Percentiles rank a stretch among this genome's conserved stretches.
phyloP scores from a whole-genome alignment of 352 stramenopile genomes.

The Blastocystis sp. region DNA sequence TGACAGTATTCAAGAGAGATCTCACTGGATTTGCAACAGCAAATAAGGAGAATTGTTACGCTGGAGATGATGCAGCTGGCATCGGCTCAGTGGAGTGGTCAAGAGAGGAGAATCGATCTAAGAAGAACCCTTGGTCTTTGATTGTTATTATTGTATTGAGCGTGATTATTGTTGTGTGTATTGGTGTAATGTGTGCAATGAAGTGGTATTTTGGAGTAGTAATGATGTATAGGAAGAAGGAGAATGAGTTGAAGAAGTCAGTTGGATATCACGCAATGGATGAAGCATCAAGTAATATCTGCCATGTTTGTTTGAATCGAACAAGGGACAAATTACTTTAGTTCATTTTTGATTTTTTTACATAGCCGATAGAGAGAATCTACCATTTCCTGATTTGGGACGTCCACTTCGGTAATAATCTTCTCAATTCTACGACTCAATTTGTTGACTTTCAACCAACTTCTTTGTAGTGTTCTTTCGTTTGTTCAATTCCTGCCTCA shows the following conservation, averaged over 20 bases:
- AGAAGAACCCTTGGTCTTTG: neutral
- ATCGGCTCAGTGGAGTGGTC: slow-evolving; percentile 27
- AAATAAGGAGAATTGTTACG: slow-evolving; percentile 15
- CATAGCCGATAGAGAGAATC: neutral
- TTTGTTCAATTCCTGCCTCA: neutral
- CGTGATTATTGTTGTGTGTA: slow-evolving; percentile 13
- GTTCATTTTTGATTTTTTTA: neutral
- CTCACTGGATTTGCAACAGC: slow-evolving; percentile 7
- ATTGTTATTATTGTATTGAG: slow-evolving; percentile 3
- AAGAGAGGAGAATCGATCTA: neutral
- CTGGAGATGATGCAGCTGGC: neutral
- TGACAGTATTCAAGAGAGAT: slow-evolving; percentile 24
- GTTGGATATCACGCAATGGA: neutral
- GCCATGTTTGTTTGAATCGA: neutral
- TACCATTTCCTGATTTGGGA: neutral
- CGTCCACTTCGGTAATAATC: neutral
- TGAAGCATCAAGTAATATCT: neutral
- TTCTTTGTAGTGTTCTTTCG: neutral
- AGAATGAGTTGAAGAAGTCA: neutral
- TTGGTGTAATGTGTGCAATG: neutral
- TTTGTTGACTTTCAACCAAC: neutral
- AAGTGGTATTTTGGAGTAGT: neutral
- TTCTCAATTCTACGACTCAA: neutral
- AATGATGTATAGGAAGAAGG: neutral
- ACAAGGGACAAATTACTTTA: neutral